Evolutionary conservation across 371 early-diverging fungal genomes (phyloP).

Genomic region (Nosema muscidifuracis): DNA sequence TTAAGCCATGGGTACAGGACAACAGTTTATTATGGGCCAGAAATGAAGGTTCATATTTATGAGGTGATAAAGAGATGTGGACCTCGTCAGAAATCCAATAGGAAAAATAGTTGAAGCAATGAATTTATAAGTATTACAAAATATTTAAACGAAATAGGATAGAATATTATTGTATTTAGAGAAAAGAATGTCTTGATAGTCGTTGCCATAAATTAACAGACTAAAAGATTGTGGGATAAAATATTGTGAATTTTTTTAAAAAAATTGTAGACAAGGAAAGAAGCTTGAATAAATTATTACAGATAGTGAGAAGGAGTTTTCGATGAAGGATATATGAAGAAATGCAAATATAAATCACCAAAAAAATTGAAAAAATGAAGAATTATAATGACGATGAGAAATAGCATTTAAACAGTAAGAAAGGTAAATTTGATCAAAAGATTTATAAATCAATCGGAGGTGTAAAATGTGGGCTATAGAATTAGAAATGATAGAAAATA

Average conservation of each 20-base stretch:
- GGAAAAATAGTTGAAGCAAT: conserved; percentile 1
- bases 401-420: too few relatives aligned
- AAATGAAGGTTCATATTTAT: conserved; percentile 1
- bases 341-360: too few relatives aligned
- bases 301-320: too few relatives aligned
- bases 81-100: conserved; percentile 9
- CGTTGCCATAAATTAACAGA: conserved; percentile 11
- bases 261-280: too few relatives aligned
- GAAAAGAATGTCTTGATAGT: not conserved
- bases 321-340: too few relatives aligned
- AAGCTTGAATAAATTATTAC: too few relatives aligned
- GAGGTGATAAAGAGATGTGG: conserved; percentile 21
- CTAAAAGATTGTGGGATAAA: conserved; percentile 16
- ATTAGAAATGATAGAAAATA: not conserved
- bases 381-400: too few relatives aligned
- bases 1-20: conserved; percentile 12
- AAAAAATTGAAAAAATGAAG: too few relatives aligned
- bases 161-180: not conserved
- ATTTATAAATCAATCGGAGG: too few relatives aligned
- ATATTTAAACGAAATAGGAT: not conserved
- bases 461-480: too few relatives aligned
- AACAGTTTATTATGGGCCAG: conserved; percentile 15
- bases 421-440: too few relatives aligned
- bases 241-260: too few relatives aligned
- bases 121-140: not conserved